Evolutionary conservation across 2,329 filamentous ascomycete species (phyloP).

Genomic region (Fusarium nematophilum): DNA sequence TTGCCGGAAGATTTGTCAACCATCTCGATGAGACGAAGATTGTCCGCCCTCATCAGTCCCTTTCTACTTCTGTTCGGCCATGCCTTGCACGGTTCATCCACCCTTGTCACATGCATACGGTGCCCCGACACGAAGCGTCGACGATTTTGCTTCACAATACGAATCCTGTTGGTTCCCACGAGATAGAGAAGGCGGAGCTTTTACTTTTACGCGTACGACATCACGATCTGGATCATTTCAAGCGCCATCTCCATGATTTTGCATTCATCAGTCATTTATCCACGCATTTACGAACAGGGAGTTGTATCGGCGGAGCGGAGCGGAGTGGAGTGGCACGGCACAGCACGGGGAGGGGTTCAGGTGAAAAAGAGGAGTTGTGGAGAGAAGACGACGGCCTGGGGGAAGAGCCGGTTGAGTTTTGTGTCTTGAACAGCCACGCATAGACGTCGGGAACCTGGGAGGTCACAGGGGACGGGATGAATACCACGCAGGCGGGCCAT

Average conservation of each 20-base stretch:
- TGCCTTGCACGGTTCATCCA: constrained; percentile 29
- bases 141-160: constrained; percentile 15
- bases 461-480: constrained; percentile 13
- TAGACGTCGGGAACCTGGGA: constrained; percentile 14
- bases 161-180: constrained; percentile 27
- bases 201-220: constrained; percentile 36
- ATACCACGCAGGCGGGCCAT: constrained; percentile 29
- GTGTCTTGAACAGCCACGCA: constrained; percentile 27
- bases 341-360: no score
- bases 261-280: constrained; percentile 41
- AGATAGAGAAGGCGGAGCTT: constrained; percentile 25
- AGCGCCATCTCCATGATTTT: constrained; percentile 37
- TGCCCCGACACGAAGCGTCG: constrained; percentile 17
- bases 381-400: not conserved
- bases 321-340: not conserved
- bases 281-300: constrained; percentile 36
- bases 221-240: constrained; percentile 39
- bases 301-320: constrained; percentile 20
- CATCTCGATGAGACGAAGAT: constrained; percentile 26
- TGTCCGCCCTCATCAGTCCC: constrained; percentile 19
- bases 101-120: constrained; percentile 11
- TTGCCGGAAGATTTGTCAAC: constrained; percentile 10
- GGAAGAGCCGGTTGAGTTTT: constrained; percentile 12
- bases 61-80: constrained; percentile 35
- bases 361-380: constrained; percentile 4